Percentiles rank a stretch among this genome's conserved stretches.
These are phyloP conservation scores for Pleurotus citrinopileatus DNA, from an alignment of 768 basidiomycete genomes.

Conservation along the genomic window DNA sequence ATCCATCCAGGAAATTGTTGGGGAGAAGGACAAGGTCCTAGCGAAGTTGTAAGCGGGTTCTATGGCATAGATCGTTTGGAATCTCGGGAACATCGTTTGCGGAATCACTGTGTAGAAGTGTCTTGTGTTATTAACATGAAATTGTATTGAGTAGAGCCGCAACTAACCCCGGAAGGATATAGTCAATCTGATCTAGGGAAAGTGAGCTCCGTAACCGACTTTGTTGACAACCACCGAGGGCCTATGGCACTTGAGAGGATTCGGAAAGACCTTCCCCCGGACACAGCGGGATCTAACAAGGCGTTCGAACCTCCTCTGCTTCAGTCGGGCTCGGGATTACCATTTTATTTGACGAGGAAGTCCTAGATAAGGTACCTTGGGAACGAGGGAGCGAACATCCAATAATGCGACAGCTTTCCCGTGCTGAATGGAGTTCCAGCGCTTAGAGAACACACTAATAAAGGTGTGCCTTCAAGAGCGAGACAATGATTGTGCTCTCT, in stretches of 20 bases:
- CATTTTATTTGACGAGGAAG: neutral
- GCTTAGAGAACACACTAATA: neutral
- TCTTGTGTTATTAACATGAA: too few species aligned
- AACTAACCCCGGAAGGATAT: too few species aligned
- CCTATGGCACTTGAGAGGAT: too few species aligned
- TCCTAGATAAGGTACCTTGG: neutral
- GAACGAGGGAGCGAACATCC: neutral
- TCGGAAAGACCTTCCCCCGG: too few species aligned
- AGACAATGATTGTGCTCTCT: neutral
- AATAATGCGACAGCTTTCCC: neutral
- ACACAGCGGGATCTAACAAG: too few species aligned
- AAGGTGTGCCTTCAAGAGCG: neutral
- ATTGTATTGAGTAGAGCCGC: too few species aligned
- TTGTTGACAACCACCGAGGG: too few species aligned
- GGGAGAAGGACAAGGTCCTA: conserved; percentile 51
- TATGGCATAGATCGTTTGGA: neutral
- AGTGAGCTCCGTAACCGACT: too few species aligned
- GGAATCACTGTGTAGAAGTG: neutral
- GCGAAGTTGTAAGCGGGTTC: conserved; percentile 34
- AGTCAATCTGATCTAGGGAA: too few species aligned
- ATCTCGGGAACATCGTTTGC: neutral
- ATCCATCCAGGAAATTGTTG: conserved; percentile 58
- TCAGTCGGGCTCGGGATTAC: neutral
- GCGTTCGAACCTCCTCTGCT: neutral
- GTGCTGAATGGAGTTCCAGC: neutral